Percentiles rank a stretch among this genome's conserved stretches.
Evolutionary conservation across 306 rosid genomes (phyloP).

Genomic region (Citrullus colocynthis): DNA sequence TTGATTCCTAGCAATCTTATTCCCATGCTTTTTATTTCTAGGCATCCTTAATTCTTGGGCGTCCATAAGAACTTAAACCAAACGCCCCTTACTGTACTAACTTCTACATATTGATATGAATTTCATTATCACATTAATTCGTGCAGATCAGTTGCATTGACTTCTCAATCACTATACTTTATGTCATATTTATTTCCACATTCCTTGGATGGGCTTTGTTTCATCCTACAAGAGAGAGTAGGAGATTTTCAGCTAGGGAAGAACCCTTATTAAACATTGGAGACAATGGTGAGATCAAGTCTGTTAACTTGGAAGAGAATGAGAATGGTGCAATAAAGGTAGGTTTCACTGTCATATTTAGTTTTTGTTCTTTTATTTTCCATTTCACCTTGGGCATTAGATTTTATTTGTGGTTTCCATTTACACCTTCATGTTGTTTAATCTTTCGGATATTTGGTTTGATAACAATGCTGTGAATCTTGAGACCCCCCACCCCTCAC

Average conservation of each 20-base stretch:
- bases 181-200: constrained; percentile 41
- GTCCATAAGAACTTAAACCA: no score
- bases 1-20: no score
- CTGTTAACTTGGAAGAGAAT: constrained; percentile 25
- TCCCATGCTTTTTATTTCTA: no score
- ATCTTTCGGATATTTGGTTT: not conserved
- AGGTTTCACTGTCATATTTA: constrained; percentile 9
- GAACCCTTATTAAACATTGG: constrained; percentile 59
- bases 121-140: not conserved
- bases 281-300: constrained; percentile 24
- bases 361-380: not conserved
- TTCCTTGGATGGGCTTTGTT: constrained; percentile 66
- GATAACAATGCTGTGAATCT: not conserved
- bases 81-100: not conserved
- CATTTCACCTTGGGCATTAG: not conserved
- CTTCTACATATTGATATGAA: not conserved
- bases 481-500: no score
- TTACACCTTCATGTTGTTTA: not conserved
- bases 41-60: no score
- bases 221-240: constrained; percentile 43
- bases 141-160: constrained; percentile 78
- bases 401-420: not conserved
- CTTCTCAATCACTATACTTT: constrained; percentile 47
- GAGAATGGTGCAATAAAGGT: constrained; percentile 37
- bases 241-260: constrained; percentile 22